Conservation (phyloP, 176 grass and related monocot species). For the Typha latifolia region DNA sequence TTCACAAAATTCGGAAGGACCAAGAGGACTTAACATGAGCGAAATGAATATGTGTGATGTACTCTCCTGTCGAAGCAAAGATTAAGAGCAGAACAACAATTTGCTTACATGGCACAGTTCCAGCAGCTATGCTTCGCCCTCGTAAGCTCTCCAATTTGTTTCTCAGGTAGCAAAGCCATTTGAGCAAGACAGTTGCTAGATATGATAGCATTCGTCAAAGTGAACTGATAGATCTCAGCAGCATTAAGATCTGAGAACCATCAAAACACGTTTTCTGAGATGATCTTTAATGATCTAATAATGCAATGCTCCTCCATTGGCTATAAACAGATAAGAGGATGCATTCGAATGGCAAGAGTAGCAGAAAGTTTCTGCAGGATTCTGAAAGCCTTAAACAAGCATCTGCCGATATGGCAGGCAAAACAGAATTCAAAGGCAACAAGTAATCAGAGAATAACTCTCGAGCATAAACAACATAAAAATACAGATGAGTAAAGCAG, state of each 20-base stretch:
- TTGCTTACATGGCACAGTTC: too few relatives aligned
- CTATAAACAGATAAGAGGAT: not conserved
- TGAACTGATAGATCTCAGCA: not conserved
- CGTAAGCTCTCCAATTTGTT: not conserved
- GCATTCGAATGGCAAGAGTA: not conserved
- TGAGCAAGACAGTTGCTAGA: not conserved
- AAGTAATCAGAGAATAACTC: constrained; percentile 9
- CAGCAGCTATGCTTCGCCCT: too few relatives aligned
- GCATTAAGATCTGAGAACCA: not conserved
- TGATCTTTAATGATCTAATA: not conserved
- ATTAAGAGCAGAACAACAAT: too few relatives aligned
- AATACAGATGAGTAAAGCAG: not conserved
- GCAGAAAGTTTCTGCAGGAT: too few relatives aligned
- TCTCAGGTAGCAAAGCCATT: not conserved
- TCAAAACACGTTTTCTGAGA: not conserved
- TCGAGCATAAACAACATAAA: not conserved
- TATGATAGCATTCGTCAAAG: too few relatives aligned
- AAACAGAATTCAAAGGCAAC: not conserved
- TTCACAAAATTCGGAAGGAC: too few relatives aligned
- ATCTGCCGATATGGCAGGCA: not conserved
- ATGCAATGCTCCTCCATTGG: not conserved
- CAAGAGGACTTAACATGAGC: too few relatives aligned
- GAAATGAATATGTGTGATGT: too few relatives aligned
- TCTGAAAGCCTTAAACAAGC: not conserved
- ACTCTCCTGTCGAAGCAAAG: too few relatives aligned